These are phyloP conservation scores for Atkinsonella texensis DNA, from an alignment of 2,329 filamentous ascomycete species.

Conservation along the genomic window DNA sequence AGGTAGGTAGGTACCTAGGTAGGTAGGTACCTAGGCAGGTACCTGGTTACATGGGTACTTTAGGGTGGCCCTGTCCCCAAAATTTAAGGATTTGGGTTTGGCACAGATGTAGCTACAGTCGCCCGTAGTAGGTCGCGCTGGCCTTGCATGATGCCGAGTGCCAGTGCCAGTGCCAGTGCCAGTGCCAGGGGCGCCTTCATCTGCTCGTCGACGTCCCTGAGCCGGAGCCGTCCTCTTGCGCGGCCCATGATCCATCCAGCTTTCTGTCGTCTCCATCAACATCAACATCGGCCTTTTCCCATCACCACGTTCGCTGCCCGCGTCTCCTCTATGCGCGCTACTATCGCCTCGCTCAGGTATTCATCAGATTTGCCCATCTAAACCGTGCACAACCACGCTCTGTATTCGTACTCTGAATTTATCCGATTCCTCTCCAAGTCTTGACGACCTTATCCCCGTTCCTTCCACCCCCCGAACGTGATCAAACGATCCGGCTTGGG, in stretches of 20 bases:
- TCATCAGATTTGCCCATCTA: neutral
- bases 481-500: constrained; percentile 2
- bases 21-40: no score
- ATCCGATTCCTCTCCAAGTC: neutral
- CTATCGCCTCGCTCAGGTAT: constrained; percentile 4
- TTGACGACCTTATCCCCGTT: neutral
- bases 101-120: no score
- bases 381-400: constrained; percentile 2
- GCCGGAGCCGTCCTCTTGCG: neutral
- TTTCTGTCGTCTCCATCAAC: constrained; percentile 3
- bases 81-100: no score
- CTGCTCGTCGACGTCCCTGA: neutral
- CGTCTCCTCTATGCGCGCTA: constrained; percentile 2
- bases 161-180: no score
- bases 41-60: no score
- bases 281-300: neutral
- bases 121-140: no score
- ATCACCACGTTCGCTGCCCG: constrained; percentile 3
- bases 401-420: constrained; percentile 4
- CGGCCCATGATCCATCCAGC: neutral
- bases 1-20: no score
- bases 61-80: no score
- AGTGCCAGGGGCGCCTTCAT: no score
- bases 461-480: neutral
- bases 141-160: no score